Conservation (phyloP, 2,329 filamentous ascomycete species). For the Cladosporium sp. region DNA sequence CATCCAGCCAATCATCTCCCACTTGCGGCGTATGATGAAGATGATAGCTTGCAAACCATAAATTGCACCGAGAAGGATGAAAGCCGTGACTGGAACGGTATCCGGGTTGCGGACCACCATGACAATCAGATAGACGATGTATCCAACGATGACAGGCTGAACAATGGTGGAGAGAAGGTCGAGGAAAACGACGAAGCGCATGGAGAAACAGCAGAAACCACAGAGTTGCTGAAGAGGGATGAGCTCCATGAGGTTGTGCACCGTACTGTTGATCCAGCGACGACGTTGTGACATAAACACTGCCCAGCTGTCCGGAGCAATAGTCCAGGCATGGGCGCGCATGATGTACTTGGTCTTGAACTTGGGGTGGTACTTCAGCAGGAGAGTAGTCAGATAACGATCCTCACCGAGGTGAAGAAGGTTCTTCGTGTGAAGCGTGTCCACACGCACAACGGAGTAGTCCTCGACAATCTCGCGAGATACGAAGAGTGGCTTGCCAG, state of each 20-base stretch:
- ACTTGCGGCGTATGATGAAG: slow-evolving; percentile 93
- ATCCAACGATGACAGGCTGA: slow-evolving; percentile 84
- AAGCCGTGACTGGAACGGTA: slow-evolving; percentile 75
- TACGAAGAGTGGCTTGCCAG: slow-evolving; percentile 92
- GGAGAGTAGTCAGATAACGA: slow-evolving; percentile 90
- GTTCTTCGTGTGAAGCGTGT: slow-evolving; percentile 99
- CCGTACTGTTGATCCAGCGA: slow-evolving; percentile 98
- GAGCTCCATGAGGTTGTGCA: slow-evolving; percentile 95
- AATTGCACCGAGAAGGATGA: slow-evolving; percentile 88
- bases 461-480: slow-evolving; percentile 83
- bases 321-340: slow-evolving; percentile 89
- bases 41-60: slow-evolving; percentile 96
- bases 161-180: slow-evolving; percentile 89
- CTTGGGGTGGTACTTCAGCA: slow-evolving; percentile 84
- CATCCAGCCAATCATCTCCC: slow-evolving; percentile 99
- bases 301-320: slow-evolving; percentile 87
- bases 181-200: slow-evolving; percentile 95
- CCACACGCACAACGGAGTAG: slow-evolving; percentile 90
- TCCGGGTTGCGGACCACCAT: slow-evolving; percentile 57
- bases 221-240: slow-evolving; percentile 91
- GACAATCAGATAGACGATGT: slow-evolving; percentile 85
- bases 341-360: slow-evolving; percentile 99
- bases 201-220: slow-evolving; percentile 99
- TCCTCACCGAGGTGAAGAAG: slow-evolving; percentile 93
- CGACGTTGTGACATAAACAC: slow-evolving; percentile 98